Evolutionary conservation across 352 stramenopile genomes (phyloP), one percentile per base, ranked within the genome.

Genomic region (Phytopythium boreale): DNA sequence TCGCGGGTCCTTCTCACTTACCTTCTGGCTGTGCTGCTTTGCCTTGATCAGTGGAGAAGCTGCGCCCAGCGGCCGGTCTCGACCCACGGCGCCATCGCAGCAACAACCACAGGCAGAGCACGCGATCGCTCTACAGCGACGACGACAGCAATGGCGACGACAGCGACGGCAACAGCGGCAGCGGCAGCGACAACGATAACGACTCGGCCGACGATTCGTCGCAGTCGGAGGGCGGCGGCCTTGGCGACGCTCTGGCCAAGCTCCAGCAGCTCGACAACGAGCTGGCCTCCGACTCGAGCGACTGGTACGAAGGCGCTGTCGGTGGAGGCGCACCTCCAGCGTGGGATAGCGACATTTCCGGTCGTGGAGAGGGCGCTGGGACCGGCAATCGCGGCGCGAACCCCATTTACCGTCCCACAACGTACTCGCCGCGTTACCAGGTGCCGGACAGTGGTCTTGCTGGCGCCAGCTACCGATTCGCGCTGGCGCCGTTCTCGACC

Each of bases 181-280:
- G 44, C 9, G 56, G 43, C 1, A 52, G 59, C 17, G 39, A 20
- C 20, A 29, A 24, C 15, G 59, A 55, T 3, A 62, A 57, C 20
- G 53, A 31, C 53, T 20, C 34, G 31, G 53, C 4, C 4, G 53
- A n/a, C 0, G 31, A 22, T 8, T 66, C 52, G 20, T 47, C 68
- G 17, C 56, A 61, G 17, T 72, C 69, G 44, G 65, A 75, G 14
- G 56, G n/a, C 3, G 56, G n/a, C 3, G 53, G 59, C 4, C 37
- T 63, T 20, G 59, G 47, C 29, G n/a, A 56, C 20, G 59, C 65
- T n/a, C 57, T 74, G 37, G 62, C 59, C 7, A 68, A 56, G 20
- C 58, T 76, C 2, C 52, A 71, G 59, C 55, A 61, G n/a, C 59
- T 76, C 4, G 59, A 76, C 47, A 59, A 61, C 26, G 69, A 76